Evolutionary conservation across 2,329 filamentous ascomycete species (phyloP), one percentile per base, ranked within the genome.

Genomic region (Aspergillus ochraceoroseus): DNA sequence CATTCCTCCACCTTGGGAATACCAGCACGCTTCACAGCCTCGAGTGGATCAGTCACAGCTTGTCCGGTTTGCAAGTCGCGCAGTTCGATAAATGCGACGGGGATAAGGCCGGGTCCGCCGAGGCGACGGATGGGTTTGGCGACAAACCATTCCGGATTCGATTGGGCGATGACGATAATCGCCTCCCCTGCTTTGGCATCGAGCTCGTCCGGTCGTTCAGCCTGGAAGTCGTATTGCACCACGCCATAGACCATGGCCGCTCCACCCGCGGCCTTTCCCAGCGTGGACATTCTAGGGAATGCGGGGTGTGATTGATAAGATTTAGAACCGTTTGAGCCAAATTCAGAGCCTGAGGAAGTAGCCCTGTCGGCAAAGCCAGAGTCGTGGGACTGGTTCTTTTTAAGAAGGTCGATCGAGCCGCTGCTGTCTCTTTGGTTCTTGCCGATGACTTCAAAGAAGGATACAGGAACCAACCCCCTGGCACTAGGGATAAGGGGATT

Each of bases 101-200:
- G 92, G 51, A 98, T 96, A 55, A 98, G 70, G 27, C 92, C 92
- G 1, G 92, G 92, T 1, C 92, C 92, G 29, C 92, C 92, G n/a
- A 98, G 74, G 51, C 92, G 78, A 48, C 89, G 90, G 62, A 98
- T 98, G n/a, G 92, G 92, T 68, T 98, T 98, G 35, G 92, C 92
- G 47, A 98, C 90, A 59, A 96, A 96, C 92, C 92, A 98, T 66
- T 98, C 92, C 4, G 90, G 87, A 58, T 96, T 96, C 5, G 90
- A 96, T 65, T 96, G 92, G 30, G 92, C 92, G 61, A 96, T 96
- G 39, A 98, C 89, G 51, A 98, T 95, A 59, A 98, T 95, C 38
- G 89, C 87, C 67, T 98, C 92, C 43, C 89, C 90, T 32, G 87
- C 85, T 65, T 94, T 94, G 33, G 92, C 92, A 53, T 95, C 89